Evolutionary conservation across 345 rosid genomes (phyloP).

Genomic region (Rhodamnia argentea): DNA sequence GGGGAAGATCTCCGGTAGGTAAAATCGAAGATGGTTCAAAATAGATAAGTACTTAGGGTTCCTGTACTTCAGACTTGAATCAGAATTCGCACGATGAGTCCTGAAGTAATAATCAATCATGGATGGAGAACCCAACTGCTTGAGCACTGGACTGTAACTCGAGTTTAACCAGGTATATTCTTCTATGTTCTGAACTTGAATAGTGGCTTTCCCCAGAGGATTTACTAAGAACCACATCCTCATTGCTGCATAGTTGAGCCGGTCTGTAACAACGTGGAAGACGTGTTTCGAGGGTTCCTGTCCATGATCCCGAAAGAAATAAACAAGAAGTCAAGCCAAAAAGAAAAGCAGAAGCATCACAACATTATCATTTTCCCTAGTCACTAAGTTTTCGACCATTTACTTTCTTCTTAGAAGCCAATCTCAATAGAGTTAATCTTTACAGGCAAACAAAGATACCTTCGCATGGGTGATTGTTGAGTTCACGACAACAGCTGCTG

Average conservation of each 20-base stretch:
- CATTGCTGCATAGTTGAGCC: conserved; percentile 96
- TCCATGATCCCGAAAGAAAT: conserved; percentile 3
- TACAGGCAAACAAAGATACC: conserved; percentile 25
- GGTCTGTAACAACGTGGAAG: conserved; percentile 90
- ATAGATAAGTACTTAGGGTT: conserved; percentile 96
- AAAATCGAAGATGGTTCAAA: conserved; percentile 93
- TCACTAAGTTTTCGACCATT: background rate
- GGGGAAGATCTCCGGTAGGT: conserved; percentile 94
- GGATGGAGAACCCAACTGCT: conserved; percentile 76
- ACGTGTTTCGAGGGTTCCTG: conserved; percentile 88
- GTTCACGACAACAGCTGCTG: conserved; percentile 88
- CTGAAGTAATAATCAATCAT: conserved; percentile 93
- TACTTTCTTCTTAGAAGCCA: background rate
- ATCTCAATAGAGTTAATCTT: background rate
- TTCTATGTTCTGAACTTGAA: conserved; percentile 90
- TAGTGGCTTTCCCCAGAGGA: conserved; percentile 68
- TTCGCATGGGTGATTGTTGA: conserved; percentile 76
- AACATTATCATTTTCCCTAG: background rate
- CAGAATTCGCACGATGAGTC: conserved; percentile 63
- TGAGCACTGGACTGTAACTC: conserved; percentile 95
- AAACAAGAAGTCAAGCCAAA: background rate
- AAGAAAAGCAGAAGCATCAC: background rate
- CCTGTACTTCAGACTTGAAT: conserved; percentile 78
- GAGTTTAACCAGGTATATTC: conserved; percentile 92
- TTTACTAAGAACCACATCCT: conserved; percentile 95